Evolutionary conservation across 768 basidiomycete species (phyloP).

Genomic region (Suillus variegatus): DNA sequence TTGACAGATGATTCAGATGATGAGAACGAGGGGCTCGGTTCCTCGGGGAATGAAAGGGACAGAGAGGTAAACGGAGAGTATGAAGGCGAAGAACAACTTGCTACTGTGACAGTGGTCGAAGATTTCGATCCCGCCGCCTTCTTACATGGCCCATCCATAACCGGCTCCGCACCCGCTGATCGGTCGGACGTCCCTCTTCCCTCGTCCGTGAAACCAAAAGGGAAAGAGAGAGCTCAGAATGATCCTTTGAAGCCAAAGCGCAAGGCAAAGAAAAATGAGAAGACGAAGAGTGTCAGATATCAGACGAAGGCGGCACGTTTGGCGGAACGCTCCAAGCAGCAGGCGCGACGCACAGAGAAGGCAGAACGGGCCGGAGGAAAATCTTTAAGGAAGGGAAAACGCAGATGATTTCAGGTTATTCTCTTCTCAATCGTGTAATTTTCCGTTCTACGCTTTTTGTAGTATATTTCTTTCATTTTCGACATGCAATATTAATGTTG

Average conservation of each 20-base stretch:
- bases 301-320: slow-evolving; percentile 71
- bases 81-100: slow-evolving; percentile 80
- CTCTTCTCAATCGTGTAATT: slow-evolving; percentile 3
- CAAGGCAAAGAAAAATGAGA: slow-evolving; percentile 29
- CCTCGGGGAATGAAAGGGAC: slow-evolving; percentile 34
- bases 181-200: not conserved
- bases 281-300: slow-evolving; percentile 56
- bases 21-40: slow-evolving; percentile 51
- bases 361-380: slow-evolving; percentile 72
- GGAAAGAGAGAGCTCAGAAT: slow-evolving; percentile 19
- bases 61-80: slow-evolving; percentile 63
- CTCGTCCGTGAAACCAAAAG: slow-evolving; percentile 11
- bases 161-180: slow-evolving; percentile 1
- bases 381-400: slow-evolving; percentile 41
- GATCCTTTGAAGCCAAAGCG: slow-evolving; percentile 20
- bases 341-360: slow-evolving; percentile 65
- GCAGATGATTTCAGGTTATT: slow-evolving; percentile 13
- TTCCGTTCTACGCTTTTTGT: not conserved
- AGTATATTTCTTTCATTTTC: not conserved
- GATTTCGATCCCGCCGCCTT: slow-evolving; percentile 80
- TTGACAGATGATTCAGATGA: slow-evolving; percentile 25
- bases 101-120: slow-evolving; percentile 89
- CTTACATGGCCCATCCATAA: slow-evolving; percentile 46
- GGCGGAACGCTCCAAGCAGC: slow-evolving; percentile 62
- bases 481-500: not conserved